Base-by-base conservation (phyloP, 2,329 filamentous ascomycete species). In the Penicillium sp. region DNA sequence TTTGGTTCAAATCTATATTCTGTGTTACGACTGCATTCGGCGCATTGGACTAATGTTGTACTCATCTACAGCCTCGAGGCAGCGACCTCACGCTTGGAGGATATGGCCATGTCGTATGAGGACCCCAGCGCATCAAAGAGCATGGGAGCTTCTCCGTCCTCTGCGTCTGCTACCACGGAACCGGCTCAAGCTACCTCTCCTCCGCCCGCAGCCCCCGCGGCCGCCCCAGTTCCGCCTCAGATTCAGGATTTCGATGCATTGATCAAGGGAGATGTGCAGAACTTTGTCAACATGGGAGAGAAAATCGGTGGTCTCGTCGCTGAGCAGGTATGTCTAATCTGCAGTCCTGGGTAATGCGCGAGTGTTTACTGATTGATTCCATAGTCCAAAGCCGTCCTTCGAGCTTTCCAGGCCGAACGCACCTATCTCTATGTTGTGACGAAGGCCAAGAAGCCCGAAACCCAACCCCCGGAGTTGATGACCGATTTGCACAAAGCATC, bases 61-160 rank as follows among this genome's bases (percentile, higher is more conserved):
- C 83, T 40, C 72, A 52, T 45, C 59, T 72, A 66, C 77, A 99
- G 93, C 75, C 87, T 99, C 62, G 93, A 99, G 80, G 93, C 93
- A 70, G 93, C 93, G 33, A 99, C 93, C 44, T 93, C 90, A 57
- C 86, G 93, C 51, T 83, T 99, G 49, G 93, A 99, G 76, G 93
- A 99, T 71, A 95, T 99, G 65, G 92, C 93, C 38, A 84, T 88
- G 58, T 86, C 89, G 13, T 82, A 75, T 38, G 72, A 74, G 53
- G 70, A 69, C 80, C 47, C 79, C 74, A 64, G 76, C 47, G 64
- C 69, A 37, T 64, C 72, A 5, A 67, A 70, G 69, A 54, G 70
- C 64, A 35, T 63, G 19, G 55, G 39, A 27, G 48, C 54, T 7
- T 25, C 63, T 42, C 54, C 63, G 49, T 52, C 62, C 43, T 52